Conservation (phyloP, 2,329 filamentous ascomycete genomes). For the Metarhizium robertsii region DNA sequence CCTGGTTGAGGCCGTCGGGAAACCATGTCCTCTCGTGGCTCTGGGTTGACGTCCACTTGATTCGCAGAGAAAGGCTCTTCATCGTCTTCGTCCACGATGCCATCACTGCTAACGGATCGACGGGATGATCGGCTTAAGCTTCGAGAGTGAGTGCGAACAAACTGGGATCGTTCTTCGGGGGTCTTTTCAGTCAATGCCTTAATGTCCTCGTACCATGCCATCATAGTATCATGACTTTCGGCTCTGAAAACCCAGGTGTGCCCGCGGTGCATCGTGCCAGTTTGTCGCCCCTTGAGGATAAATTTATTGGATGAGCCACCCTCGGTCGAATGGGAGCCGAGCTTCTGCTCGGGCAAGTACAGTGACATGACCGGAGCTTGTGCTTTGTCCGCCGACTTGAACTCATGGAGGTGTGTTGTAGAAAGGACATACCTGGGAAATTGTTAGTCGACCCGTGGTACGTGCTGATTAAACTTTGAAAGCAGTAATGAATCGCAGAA, state of each 20-base stretch:
- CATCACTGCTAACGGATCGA: conserved; percentile 61
- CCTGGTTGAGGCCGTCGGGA: conserved; percentile 74
- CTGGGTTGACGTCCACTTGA: conserved; percentile 34
- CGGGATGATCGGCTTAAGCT: conserved; percentile 62
- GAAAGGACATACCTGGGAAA: conserved; percentile 77
- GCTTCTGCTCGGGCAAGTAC: conserved; percentile 87
- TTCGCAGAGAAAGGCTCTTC: conserved; percentile 51
- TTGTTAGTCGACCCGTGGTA: neutral
- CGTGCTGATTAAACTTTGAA: conserved; percentile 5
- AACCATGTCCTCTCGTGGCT: conserved; percentile 38
- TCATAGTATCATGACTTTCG: conserved; percentile 83
- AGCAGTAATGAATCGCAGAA: neutral
- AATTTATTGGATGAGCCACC: conserved; percentile 92
- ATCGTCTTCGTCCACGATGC: conserved; percentile 65
- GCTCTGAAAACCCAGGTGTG: conserved; percentile 66
- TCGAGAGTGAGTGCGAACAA: conserved; percentile 72
- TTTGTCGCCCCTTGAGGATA: conserved; percentile 92
- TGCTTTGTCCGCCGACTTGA: conserved; percentile 92
- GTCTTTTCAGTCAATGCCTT: conserved; percentile 80
- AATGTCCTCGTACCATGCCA: conserved; percentile 93
- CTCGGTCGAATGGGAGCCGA: conserved; percentile 80
- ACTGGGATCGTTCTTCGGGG: conserved; percentile 78
- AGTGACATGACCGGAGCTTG: conserved; percentile 94
- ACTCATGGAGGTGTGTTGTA: conserved; percentile 94
- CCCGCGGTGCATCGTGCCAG: conserved; percentile 79